These are phyloP conservation scores for Candida yuanshanica DNA, from an alignment of 805 yeast genomes.

Conservation along the genomic window DNA sequence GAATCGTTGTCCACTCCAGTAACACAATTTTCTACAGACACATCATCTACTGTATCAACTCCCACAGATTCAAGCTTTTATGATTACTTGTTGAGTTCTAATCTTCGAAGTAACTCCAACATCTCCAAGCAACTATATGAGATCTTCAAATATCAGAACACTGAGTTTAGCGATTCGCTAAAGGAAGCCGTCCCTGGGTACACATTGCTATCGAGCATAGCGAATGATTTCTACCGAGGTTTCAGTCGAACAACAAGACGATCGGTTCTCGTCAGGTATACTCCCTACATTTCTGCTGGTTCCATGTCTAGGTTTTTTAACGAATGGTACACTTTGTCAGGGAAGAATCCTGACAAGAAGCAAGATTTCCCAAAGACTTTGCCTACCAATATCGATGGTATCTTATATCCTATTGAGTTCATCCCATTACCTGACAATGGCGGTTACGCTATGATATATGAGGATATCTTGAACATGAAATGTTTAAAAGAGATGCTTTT, in stretches of 20 bases:
- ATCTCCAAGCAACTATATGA: slow-evolving; percentile 13
- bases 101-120: slow-evolving; percentile 1
- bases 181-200: slow-evolving; percentile 14
- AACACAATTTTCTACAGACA: slow-evolving; percentile 11
- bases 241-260: slow-evolving; percentile 12
- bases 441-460: slow-evolving; percentile 16
- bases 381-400: slow-evolving; percentile 12
- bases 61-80: slow-evolving; percentile 10
- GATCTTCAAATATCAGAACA: slow-evolving; percentile 7
- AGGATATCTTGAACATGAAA: slow-evolving; percentile 14
- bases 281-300: slow-evolving; percentile 15
- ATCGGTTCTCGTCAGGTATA: slow-evolving; percentile 16
- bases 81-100: slow-evolving; percentile 12
- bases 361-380: slow-evolving; percentile 9
- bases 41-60: slow-evolving; percentile 6
- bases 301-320: slow-evolving; percentile 16
- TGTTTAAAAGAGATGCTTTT: slow-evolving; percentile 14
- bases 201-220: slow-evolving; percentile 14
- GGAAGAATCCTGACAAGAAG: slow-evolving; percentile 1
- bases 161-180: slow-evolving; percentile 4
- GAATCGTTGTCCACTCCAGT: slow-evolving; percentile 12
- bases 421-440: slow-evolving; percentile 6
- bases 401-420: slow-evolving; percentile 17
- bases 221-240: slow-evolving; percentile 17
- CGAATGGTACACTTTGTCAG: slow-evolving; percentile 21